Percentiles rank a stretch among this genome's conserved stretches.
Evolutionary conservation across 192 early-diverging fungal species (phyloP).

Genomic region (Phycomyces blakesleeanus): DNA sequence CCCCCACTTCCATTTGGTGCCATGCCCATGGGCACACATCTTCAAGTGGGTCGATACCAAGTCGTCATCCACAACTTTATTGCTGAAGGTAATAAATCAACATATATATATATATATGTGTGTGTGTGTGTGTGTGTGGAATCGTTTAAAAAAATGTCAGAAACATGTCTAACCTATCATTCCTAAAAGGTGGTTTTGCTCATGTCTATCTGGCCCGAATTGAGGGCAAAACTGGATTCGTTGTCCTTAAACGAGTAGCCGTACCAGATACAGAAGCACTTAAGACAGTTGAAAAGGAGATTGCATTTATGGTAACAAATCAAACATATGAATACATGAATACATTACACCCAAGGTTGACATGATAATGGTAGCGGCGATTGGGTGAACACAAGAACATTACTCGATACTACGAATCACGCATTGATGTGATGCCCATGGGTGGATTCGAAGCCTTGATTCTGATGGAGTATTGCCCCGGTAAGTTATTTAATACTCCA

Average conservation of each 20-base stretch:
- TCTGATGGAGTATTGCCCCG: slow-evolving; percentile 90
- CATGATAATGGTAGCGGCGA: slow-evolving; percentile 42
- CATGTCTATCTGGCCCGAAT: slow-evolving; percentile 82
- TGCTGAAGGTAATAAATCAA: slow-evolving; percentile 57
- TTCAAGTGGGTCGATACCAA: slow-evolving; percentile 51
- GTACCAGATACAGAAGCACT: slow-evolving; percentile 66
- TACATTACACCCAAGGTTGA: no score
- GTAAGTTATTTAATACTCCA: no score
- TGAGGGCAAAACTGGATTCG: slow-evolving; percentile 44
- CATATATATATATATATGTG: not conserved
- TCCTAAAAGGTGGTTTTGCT: slow-evolving; percentile 74
- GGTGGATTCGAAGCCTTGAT: slow-evolving; percentile 80
- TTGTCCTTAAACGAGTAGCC: slow-evolving; percentile 81
- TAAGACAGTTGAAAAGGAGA: slow-evolving; percentile 65
- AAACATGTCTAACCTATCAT: no score
- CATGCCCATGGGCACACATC: slow-evolving; percentile 58
- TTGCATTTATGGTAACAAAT: slow-evolving; percentile 67
- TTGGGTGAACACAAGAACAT: slow-evolving; percentile 80
- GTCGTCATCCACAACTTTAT: slow-evolving; percentile 72
- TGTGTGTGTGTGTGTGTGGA: no score
- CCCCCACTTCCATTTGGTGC: slow-evolving; percentile 47
- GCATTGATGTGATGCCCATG: slow-evolving; percentile 46
- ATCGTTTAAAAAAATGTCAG: no score
- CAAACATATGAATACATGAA: no score
- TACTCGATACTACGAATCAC: slow-evolving; percentile 73